Evolutionary conservation across 176 grass and related monocot species (phyloP), one percentile per base, ranked within the genome.

Genomic region (Rhynchospora breviuscula): DNA sequence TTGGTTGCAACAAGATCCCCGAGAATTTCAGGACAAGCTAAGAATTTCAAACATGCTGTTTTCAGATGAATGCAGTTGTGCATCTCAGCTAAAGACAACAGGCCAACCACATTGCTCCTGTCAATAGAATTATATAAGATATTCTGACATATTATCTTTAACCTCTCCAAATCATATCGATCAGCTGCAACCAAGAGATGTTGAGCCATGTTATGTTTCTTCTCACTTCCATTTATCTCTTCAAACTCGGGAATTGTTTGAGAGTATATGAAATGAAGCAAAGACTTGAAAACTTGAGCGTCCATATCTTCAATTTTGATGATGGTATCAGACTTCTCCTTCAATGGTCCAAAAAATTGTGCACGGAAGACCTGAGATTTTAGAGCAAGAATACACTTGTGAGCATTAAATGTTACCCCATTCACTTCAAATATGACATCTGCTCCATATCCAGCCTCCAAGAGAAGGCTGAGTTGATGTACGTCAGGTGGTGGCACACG

Each of bases 231-330:
- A 12, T 21, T 40, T 7, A 29, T 31, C 2, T 74, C 62, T 17
- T 76, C 10, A 26, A 84, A 21, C n/a, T 84, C 26, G 1, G 82
- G 82, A 22, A 74, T 13, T 73, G 65, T 31, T 75, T 75, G 48
- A 25, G 6, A 15, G 21, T 84, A 84, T 58, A 84, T 84, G 53
- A 84, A 84, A 84, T 84, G 49, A 57, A 75, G 65, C 44, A 84
- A 11, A 40, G 33, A 71, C 84, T 79, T 78, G 19, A 79, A 85
- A 67, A 85, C 47, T 51, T 18, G 35, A 78, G 84, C 54, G 56
- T 85, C 71, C 12, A 85, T 63, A 13, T 85, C 84, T 51, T 85
- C 71, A 22, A 79, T 18, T 45, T 75, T 61, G 45, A 85, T 63
- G 18, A 3, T 63, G 8, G 68, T 60, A 23, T 47, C 67, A 10